A percentile compares a stretch with the other conserved stretches of the same genome.
phyloP scores from a whole-genome alignment of 2,329 filamentous ascomycete species.

The Dryadomyces sulphureus region DNA sequence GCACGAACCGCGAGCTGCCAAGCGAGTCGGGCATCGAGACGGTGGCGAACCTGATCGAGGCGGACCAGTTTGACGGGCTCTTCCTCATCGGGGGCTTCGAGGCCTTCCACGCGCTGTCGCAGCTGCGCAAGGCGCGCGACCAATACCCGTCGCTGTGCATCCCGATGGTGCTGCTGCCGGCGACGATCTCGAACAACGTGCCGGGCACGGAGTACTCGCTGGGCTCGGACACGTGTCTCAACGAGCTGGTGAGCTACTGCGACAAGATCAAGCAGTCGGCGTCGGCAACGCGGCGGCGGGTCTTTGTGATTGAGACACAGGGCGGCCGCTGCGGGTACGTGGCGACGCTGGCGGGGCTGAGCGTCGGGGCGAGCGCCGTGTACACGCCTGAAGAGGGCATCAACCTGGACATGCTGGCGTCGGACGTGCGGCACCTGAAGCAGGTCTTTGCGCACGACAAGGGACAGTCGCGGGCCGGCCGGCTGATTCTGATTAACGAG shows the following conservation, averaged over 20 bases:
- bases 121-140: constrained; percentile 67
- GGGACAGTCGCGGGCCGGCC: constrained; percentile 78
- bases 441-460: constrained; percentile 73
- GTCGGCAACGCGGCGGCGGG: constrained; percentile 78
- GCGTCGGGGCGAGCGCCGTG: constrained; percentile 82
- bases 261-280: constrained; percentile 97
- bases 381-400: constrained; percentile 97
- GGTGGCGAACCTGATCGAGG: constrained; percentile 68
- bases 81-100: constrained; percentile 94
- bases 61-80: constrained; percentile 79
- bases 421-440: constrained; percentile 80
- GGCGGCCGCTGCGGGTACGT: constrained; percentile 90
- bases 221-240: constrained; percentile 90
- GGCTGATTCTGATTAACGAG: constrained; percentile 93
- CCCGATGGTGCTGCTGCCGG: constrained; percentile 78
- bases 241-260: constrained; percentile 87
- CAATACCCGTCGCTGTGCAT: constrained; percentile 80
- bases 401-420: constrained; percentile 79
- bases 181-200: constrained; percentile 98
- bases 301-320: constrained; percentile 97
- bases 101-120: constrained; percentile 81
- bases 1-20: constrained; percentile 88
- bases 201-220: constrained; percentile 95
- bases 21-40: constrained; percentile 69
- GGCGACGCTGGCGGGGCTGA: constrained; percentile 75